These are phyloP conservation scores for Apophysomyces ossiformis DNA, from an alignment of 371 early-diverging fungal species.

Conservation along the genomic window DNA sequence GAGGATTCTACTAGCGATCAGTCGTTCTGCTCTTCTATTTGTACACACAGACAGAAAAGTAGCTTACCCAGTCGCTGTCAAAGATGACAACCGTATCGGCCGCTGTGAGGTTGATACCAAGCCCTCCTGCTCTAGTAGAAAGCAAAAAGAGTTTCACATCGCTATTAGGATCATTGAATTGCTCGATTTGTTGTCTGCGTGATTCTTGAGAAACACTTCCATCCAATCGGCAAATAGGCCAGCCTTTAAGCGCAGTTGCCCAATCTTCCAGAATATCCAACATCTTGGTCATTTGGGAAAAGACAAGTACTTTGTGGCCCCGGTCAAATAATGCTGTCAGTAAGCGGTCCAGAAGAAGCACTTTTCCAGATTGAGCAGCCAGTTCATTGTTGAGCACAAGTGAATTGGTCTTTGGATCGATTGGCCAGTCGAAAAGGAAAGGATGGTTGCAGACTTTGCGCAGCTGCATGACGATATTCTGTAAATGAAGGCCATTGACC, in stretches of 20 bases:
- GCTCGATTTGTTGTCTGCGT: conserved; percentile 77
- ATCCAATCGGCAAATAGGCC: conserved; percentile 94
- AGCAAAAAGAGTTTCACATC: conserved; percentile 86
- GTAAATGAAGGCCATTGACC: conserved; percentile 64
- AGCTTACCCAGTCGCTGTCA: conserved; percentile 90
- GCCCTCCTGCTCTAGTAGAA: conserved; percentile 96
- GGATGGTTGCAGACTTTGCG: conserved; percentile 97
- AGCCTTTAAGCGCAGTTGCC: conserved; percentile 73
- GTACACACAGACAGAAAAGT: not conserved
- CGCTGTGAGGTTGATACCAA: conserved; percentile 94
- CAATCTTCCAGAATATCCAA: conserved; percentile 94
- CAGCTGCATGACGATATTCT: conserved; percentile 91
- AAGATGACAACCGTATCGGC: conserved; percentile 95
- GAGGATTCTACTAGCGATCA: conserved; percentile 75
- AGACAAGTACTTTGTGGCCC: conserved; percentile 91
- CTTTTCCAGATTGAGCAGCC: conserved; percentile 83
- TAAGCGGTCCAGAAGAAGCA: conserved; percentile 84
- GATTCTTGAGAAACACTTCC: conserved; percentile 84
- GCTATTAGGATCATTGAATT: conserved; percentile 56
- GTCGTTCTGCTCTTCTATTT: too few species aligned
- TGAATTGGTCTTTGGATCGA: conserved; percentile 55
- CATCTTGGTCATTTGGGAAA: conserved; percentile 94
- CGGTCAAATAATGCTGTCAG: conserved; percentile 76
- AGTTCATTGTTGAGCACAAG: conserved; percentile 58
- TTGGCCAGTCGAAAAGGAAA: conserved; percentile 84